These are phyloP conservation scores for Xylaria sp. DNA, from an alignment of 2,329 filamentous ascomycete species.

Conservation along the genomic window DNA sequence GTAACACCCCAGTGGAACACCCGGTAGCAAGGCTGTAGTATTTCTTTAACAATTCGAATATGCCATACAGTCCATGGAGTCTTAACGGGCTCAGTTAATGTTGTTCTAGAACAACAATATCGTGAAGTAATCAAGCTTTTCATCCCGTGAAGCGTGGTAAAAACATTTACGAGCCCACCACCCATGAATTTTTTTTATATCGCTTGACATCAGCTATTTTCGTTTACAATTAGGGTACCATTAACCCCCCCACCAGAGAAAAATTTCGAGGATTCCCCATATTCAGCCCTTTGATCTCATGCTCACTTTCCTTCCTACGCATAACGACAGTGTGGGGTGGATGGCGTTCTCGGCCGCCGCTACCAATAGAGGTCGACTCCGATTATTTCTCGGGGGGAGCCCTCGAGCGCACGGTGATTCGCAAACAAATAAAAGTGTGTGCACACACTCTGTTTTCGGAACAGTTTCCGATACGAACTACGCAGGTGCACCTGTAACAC, in stretches of 20 bases:
- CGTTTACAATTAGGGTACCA: background rate
- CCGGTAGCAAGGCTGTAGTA: slow-evolving; percentile 22
- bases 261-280: background rate
- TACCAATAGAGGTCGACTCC: slow-evolving; percentile 19
- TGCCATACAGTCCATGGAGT: background rate
- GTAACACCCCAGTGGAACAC: slow-evolving; percentile 25
- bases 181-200: background rate
- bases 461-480: slow-evolving; percentile 29
- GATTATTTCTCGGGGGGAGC: slow-evolving; percentile 10
- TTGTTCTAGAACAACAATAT: slow-evolving; percentile 24
- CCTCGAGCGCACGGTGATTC: slow-evolving; percentile 27
- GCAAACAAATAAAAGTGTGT: background rate
- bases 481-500: slow-evolving; percentile 25
- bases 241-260: background rate
- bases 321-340: slow-evolving; percentile 9
- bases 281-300: slow-evolving; percentile 27
- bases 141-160: slow-evolving; percentile 4
- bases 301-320: slow-evolving; percentile 14
- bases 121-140: slow-evolving; percentile 14
- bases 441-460: background rate
- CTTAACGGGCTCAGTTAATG: slow-evolving; percentile 5
- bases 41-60: slow-evolving; percentile 10
- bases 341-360: slow-evolving; percentile 16
- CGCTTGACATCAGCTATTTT: background rate
- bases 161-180: slow-evolving; percentile 1